A percentile compares a stretch with the other conserved stretches of the same genome.
phyloP scores from a whole-genome alignment of 192 early-diverging fungal genomes.

The Backusella morwellensis region DNA sequence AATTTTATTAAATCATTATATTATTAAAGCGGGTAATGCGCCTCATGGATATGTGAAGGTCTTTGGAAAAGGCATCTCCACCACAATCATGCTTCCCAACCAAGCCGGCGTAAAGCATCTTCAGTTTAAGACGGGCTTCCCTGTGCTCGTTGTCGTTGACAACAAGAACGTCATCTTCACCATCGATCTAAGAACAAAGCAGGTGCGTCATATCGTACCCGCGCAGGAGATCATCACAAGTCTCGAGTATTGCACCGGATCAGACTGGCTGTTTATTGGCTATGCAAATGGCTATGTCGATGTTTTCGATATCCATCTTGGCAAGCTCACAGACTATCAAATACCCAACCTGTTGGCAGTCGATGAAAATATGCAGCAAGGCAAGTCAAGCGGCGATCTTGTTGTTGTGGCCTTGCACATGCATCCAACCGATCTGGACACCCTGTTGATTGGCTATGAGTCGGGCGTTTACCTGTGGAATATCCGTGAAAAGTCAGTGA shows the following conservation, averaged over 20 bases:
- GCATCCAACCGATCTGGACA: slow-evolving; percentile 49
- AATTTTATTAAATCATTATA: neutral
- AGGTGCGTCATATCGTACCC: slow-evolving; percentile 27
- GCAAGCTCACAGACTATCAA: slow-evolving; percentile 34
- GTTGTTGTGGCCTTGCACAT: slow-evolving; percentile 48
- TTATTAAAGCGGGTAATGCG: neutral
- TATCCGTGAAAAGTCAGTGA: slow-evolving; percentile 37
- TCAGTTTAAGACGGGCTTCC: slow-evolving; percentile 49
- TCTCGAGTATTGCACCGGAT: slow-evolving; percentile 40
- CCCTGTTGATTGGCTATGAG: slow-evolving; percentile 53
- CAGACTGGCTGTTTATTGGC: slow-evolving; percentile 54
- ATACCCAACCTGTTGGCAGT: slow-evolving; percentile 39
- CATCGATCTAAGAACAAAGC: slow-evolving; percentile 48
- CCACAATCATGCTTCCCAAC: slow-evolving; percentile 29
- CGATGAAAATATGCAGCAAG: slow-evolving; percentile 6
- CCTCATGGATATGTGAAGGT: slow-evolving; percentile 37
- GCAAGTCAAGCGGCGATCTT: slow-evolving; percentile 10
- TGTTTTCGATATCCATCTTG: slow-evolving; percentile 44
- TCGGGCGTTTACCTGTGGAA: slow-evolving; percentile 51
- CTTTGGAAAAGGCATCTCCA: slow-evolving; percentile 39
- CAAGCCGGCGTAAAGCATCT: slow-evolving; percentile 43
- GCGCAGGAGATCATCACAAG: slow-evolving; percentile 46
- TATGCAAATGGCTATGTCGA: slow-evolving; percentile 47
- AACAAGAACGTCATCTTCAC: slow-evolving; percentile 43
- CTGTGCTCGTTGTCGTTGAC: slow-evolving; percentile 47